Percentiles rank a stretch among this genome's conserved stretches.
Conservation (phyloP, 306 rosid species). For the Ormosia semicastrata region DNA sequence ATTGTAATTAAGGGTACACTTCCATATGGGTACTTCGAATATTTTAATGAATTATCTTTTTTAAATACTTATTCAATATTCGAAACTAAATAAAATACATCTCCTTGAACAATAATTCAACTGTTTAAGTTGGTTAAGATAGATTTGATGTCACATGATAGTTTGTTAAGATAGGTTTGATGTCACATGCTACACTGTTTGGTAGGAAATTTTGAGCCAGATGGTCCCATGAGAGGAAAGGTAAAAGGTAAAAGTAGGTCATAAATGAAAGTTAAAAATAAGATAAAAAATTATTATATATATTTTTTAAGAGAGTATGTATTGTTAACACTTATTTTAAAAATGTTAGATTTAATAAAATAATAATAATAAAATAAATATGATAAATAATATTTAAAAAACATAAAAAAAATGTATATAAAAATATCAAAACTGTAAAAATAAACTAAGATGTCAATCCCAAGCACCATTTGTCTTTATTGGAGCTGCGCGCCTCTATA, state of each 20-base stretch:
- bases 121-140: conserved; percentile 37
- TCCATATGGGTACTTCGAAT: neutral
- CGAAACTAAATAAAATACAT: neutral
- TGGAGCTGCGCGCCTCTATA: neutral
- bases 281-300: too few species aligned
- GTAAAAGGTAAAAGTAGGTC: neutral
- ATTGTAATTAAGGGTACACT: neutral
- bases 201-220: conserved; percentile 10
- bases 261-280: neutral
- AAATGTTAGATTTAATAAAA: too few species aligned
- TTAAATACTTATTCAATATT: neutral
- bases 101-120: too few species aligned
- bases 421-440: too few species aligned
- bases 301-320: too few species aligned
- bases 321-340: too few species aligned
- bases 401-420: too few species aligned
- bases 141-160: conserved; percentile 40
- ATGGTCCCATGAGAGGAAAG: conserved; percentile 16
- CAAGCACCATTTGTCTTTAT: conserved; percentile 32
- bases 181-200: conserved; percentile 27
- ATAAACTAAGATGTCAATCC: conserved; percentile 19
- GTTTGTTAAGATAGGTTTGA: conserved; percentile 31
- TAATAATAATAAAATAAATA: too few species aligned
- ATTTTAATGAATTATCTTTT: neutral
- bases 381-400: too few species aligned